phyloP scores from a whole-genome alignment of 306 rosid genomes.

The Calophaca sinica region DNA sequence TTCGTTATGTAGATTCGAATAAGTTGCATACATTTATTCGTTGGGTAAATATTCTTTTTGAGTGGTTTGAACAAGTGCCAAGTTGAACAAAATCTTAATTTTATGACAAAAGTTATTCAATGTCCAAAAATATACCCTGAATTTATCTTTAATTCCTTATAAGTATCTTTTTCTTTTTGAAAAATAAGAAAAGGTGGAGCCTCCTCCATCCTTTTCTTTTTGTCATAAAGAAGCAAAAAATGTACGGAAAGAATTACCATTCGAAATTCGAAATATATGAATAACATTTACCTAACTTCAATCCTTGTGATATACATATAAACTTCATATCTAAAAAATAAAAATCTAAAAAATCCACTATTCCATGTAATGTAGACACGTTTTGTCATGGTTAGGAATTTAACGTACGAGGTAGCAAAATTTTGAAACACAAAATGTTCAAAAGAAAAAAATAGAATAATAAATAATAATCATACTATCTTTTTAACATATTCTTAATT shows the following conservation, averaged over 20 bases:
- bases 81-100: not conserved
- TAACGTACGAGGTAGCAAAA: not conserved
- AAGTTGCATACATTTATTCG: not conserved
- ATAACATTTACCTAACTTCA: not conserved
- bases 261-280: too few relatives aligned
- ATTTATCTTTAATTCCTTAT: not conserved
- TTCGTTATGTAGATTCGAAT: constrained; percentile 1
- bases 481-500: too few relatives aligned
- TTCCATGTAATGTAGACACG: not conserved
- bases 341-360: not conserved
- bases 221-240: not conserved
- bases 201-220: not conserved
- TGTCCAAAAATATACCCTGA: not conserved
- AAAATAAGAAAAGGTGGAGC: not conserved
- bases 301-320: not conserved
- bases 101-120: not conserved
- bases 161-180: not conserved
- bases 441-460: too few relatives aligned
- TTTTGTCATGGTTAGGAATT: not conserved
- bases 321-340: too few relatives aligned
- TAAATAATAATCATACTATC: too few relatives aligned
- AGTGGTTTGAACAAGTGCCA: not conserved
- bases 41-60: not conserved
- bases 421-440: too few relatives aligned
- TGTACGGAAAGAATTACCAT: not conserved